A percentile compares a stretch with the other conserved stretches of the same genome.
Conservation (phyloP, 1,284 basidiomycete genomes). For the Melampsora larici-populina region DNA sequence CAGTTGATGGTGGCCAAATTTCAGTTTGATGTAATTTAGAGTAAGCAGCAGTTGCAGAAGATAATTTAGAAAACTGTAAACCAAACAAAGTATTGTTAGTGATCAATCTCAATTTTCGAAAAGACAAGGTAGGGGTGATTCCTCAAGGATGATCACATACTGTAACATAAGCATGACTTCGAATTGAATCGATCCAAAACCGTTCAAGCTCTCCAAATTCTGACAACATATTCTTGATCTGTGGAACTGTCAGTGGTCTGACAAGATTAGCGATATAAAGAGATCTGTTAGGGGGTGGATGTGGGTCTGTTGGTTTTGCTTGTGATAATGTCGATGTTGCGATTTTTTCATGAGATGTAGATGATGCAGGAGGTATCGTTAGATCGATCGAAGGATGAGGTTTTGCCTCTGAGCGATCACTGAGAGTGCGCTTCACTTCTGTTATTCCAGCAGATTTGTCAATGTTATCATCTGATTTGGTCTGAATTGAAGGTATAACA, state of each 20-base stretch:
- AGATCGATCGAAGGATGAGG: too few relatives aligned
- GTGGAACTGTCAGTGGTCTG: constrained; percentile 18
- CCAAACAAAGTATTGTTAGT: not conserved
- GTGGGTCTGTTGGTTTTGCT: not conserved
- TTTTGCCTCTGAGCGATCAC: too few relatives aligned
- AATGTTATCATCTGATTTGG: too few relatives aligned
- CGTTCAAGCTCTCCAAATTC: constrained; percentile 16
- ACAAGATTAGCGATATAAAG: constrained; percentile 32
- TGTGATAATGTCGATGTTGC: too few relatives aligned
- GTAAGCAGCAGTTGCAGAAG: constrained; percentile 2
- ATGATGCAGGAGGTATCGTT: too few relatives aligned
- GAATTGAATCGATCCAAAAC: constrained; percentile 32
- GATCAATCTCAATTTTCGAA: too few relatives aligned
- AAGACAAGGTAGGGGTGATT: too few relatives aligned
- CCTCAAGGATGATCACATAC: constrained; percentile 10
- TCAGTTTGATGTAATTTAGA: constrained; percentile 21
- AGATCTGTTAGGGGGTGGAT: constrained; percentile 17
- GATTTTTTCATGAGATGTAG: too few relatives aligned
- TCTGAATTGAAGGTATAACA: too few relatives aligned
- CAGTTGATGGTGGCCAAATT: constrained; percentile 23
- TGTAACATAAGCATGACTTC: constrained; percentile 37
- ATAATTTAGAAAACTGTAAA: constrained; percentile 7
- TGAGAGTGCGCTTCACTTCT: too few relatives aligned
- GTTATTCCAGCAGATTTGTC: too few relatives aligned
- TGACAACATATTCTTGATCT: constrained; percentile 21